Base-by-base conservation (phyloP, 2,329 filamentous ascomycete genomes). In the Alternaria gansuensis region DNA sequence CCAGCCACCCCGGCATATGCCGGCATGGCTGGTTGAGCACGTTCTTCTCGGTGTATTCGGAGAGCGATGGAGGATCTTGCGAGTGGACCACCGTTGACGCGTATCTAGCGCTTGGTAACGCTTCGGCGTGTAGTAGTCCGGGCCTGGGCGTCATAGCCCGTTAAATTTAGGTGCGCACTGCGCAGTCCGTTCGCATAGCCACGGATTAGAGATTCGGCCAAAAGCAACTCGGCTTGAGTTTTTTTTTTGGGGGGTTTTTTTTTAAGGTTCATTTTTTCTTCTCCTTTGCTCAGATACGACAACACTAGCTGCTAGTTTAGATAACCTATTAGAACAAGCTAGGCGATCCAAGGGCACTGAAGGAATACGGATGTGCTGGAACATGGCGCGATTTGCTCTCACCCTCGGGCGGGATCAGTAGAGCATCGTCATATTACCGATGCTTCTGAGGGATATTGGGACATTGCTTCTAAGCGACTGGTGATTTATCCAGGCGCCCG, bases 401-500 rank as follows among this genome's bases (percentile, higher is more conserved):
- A 43, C 34, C 34, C 44, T 58, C 51, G 43, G 55, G 29, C 28
- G 36, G 39, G 40, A 53, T 26, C 31, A 40, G n/a, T 54, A 33
- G 24, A 49, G 45, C 49, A 33, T 14, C 48, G 33, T 40, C 48
- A 56, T 45, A 43, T 28, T 36, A 63, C 62, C 59, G 46, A 45
- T 56, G 55, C 39, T 43, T 49, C 23, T 39, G 40, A 57, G 50
- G 48, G 54, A 58, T 59, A 59, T 65, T 62, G 60, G 17, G 17
- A 44, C 14, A 54, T 28, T 17, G 48, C 40, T 21, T 52, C 21
- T 45, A 49, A 54, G 50, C 54, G 39, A 48, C 36, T 24, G 21
- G 29, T 13, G 57, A 61, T 60, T 72, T 70, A 71, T 57, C 64
- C 68, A 69, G 53, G 63, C 64, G 66, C 65, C 62, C 52, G 53